phyloP scores from a whole-genome alignment of 805 yeast species.

The Cephaloascus albidus region DNA sequence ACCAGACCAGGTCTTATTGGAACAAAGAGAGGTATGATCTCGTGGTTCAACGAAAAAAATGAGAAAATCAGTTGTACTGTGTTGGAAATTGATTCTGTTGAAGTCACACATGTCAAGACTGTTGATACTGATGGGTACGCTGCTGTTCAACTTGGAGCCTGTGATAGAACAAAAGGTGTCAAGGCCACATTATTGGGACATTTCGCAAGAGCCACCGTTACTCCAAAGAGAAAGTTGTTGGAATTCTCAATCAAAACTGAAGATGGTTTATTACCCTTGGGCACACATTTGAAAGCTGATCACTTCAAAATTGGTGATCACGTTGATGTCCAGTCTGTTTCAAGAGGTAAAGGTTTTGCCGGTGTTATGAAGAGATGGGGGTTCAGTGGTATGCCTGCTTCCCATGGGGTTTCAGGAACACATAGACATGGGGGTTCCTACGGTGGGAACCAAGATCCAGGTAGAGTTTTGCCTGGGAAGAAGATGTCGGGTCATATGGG shows the following conservation, averaged over 20 bases:
- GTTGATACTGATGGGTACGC: slow-evolving; percentile 66
- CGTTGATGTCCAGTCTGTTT: slow-evolving; percentile 69
- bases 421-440: slow-evolving; percentile 97
- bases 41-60: slow-evolving; percentile 56
- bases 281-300: slow-evolving; percentile 73
- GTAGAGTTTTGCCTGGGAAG: slow-evolving; percentile 92
- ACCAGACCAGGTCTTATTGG: slow-evolving; percentile 80
- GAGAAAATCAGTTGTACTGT: slow-evolving; percentile 75
- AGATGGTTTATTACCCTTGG: slow-evolving; percentile 61
- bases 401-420: slow-evolving; percentile 91
- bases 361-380: slow-evolving; percentile 98
- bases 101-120: slow-evolving; percentile 70
- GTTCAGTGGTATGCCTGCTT: slow-evolving; percentile 79
- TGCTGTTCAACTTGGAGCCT: slow-evolving; percentile 84
- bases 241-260: slow-evolving; percentile 76
- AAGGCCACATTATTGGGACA: slow-evolving; percentile 64
- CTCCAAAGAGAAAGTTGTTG: slow-evolving; percentile 67
- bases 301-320: slow-evolving; percentile 76
- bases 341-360: slow-evolving; percentile 94
- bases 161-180: slow-evolving; percentile 57
- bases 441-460: slow-evolving; percentile 94
- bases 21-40: slow-evolving; percentile 82
- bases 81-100: slow-evolving; percentile 78
- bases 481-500: slow-evolving; percentile 99
- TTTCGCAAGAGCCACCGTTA: slow-evolving; percentile 67